Percentiles rank a stretch among this genome's conserved stretches.
These are phyloP conservation scores for Blepharisma stoltei DNA, from an alignment of 73 alveolate species.

Conservation along the genomic window DNA sequence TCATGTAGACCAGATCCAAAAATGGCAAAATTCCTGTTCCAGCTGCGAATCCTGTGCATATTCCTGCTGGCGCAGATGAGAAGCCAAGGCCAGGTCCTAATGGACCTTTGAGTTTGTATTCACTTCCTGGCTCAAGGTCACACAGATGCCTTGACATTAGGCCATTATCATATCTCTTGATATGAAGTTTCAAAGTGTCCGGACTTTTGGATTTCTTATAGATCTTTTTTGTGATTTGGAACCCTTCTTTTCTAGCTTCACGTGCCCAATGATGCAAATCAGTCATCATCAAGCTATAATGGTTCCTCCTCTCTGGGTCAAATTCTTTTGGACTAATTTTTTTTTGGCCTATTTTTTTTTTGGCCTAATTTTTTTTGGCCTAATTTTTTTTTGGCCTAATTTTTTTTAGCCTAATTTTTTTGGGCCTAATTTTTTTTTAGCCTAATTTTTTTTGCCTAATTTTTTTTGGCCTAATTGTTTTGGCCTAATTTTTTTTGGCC, in stretches of 20 bases:
- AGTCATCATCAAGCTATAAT: not conserved
- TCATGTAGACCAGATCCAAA: not conserved
- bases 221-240: not conserved
- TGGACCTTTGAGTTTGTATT: not conserved
- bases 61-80: not conserved
- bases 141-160: conserved; percentile 4
- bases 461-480: too few species aligned
- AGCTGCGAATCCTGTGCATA: not conserved
- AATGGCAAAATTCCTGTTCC: conserved; percentile 26
- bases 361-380: too few species aligned
- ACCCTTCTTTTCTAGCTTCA: conserved; percentile 1
- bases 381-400: too few species aligned
- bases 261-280: not conserved
- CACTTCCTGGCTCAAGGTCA: not conserved
- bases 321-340: too few species aligned
- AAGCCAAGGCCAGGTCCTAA: conserved; percentile 15
- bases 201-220: not conserved
- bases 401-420: too few species aligned
- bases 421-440: too few species aligned
- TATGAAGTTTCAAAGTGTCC: not conserved
- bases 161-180: not conserved
- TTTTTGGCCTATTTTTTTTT: too few species aligned
- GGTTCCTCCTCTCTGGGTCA: too few species aligned
- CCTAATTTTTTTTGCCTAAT: too few species aligned
- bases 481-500: too few species aligned